Evolutionary conservation across 805 yeast species (phyloP), one percentile per base, ranked within the genome.

Genomic region (Candida coleopterorum): DNA sequence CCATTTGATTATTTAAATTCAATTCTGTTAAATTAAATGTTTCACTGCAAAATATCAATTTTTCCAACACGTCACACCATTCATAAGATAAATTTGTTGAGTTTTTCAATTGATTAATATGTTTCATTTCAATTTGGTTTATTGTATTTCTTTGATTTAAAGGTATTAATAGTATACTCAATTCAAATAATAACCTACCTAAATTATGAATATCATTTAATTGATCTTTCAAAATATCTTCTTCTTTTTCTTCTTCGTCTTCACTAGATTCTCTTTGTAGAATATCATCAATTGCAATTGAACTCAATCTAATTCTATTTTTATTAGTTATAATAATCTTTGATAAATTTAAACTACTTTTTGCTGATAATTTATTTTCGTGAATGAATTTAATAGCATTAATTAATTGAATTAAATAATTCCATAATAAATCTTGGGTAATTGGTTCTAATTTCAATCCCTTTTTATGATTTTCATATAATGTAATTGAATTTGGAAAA

Each of bases 251-350:
- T 34, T 44, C 12, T 46, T 32, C 8, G 43, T 48, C 17, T 33
- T 33, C 22, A 35, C 33, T 43, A 24, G 48, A 42, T 30, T 56
- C 60, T 9, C 53, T 54, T 11, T 51, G 55, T 16, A 88, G 50
- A 6, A 88, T 75, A 57, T 87, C 95, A 41, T 70, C 60, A 11
- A 82, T 72, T 3, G 89, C 96, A 48, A 81, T 72, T 18, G 84
- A 77, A 5, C 84, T 74, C 10, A 90, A 52, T 38, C 90, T 74
- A 14, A 88, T 68, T 44, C 96, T 70, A 44, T 80, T 79, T 43
- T 77, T 74, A 39, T 78, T 77, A 1, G 95, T 82, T 1, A 86
- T 72, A 26, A 90, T 71, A 18, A 93, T 74, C 47, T 85, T 85
- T 23, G 79, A 73, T 45, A 81, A 69, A 39, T 81, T 76, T 11